Evolutionary conservation across 306 rosid genomes (phyloP).

Genomic region (Malus domestica): DNA sequence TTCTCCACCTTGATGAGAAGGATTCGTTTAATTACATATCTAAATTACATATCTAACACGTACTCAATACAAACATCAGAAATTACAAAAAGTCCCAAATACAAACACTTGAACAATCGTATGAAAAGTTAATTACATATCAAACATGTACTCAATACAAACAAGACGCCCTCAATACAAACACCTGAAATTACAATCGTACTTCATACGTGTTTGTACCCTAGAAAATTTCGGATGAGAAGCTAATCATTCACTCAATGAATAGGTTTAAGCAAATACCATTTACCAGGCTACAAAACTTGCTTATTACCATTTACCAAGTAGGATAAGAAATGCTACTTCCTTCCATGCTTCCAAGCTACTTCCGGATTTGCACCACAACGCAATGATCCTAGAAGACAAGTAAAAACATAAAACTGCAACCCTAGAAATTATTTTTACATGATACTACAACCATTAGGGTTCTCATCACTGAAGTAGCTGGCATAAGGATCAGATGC

Average conservation of each 20-base stretch:
- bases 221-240: not conserved
- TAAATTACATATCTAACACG: too few species aligned
- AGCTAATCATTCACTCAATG: not conserved
- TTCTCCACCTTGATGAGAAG: too few species aligned
- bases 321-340: slow-evolving; percentile 16
- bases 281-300: not conserved
- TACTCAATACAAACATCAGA: too few species aligned
- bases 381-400: not conserved
- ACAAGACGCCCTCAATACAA: too few species aligned
- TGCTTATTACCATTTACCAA: not conserved
- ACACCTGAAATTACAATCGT: too few species aligned
- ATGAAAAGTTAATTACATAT: too few species aligned
- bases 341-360: slow-evolving; percentile 8
- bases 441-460: slow-evolving; percentile 78
- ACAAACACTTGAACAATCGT: too few species aligned
- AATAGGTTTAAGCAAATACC: not conserved
- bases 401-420: slow-evolving; percentile 1
- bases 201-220: not conserved
- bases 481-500: slow-evolving; percentile 48
- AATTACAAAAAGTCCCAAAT: too few species aligned
- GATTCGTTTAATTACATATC: too few species aligned
- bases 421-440: slow-evolving; percentile 25
- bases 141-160: too few species aligned
- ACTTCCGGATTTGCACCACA: slow-evolving; percentile 8
- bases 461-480: slow-evolving; percentile 76